These are phyloP conservation scores for Penicillium janthinellum DNA, from an alignment of 2,329 filamentous ascomycete genomes.

Conservation along the genomic window DNA sequence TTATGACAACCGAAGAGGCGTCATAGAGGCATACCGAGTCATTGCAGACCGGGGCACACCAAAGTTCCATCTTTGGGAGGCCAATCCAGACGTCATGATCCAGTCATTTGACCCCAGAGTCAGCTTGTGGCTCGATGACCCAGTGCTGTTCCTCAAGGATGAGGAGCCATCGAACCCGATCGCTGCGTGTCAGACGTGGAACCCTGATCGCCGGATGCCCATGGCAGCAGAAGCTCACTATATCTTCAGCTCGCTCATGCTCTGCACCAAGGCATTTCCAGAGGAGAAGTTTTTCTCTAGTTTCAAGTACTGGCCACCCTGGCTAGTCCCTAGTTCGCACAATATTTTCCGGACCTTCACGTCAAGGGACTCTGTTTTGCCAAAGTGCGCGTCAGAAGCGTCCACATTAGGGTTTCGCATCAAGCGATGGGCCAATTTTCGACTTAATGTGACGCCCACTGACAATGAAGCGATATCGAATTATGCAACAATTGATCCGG, in stretches of 20 bases:
- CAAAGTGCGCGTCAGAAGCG: slow-evolving; percentile 56
- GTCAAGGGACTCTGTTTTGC: slow-evolving; percentile 31
- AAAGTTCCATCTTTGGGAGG: slow-evolving; percentile 64
- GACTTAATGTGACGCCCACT: slow-evolving; percentile 25
- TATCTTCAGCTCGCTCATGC: slow-evolving; percentile 68
- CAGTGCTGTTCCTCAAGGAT: slow-evolving; percentile 62
- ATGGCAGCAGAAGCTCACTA: slow-evolving; percentile 56
- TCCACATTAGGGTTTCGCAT: slow-evolving; percentile 73
- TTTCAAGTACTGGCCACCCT: slow-evolving; percentile 73
- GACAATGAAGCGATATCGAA: slow-evolving; percentile 56
- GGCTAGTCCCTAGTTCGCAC: slow-evolving; percentile 64
- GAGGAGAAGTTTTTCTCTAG: slow-evolving; percentile 33
- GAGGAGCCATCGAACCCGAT: slow-evolving; percentile 22
- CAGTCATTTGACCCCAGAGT: slow-evolving; percentile 72
- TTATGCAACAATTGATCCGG: slow-evolving; percentile 72
- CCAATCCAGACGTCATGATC: slow-evolving; percentile 67
- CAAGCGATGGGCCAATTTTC: slow-evolving; percentile 73
- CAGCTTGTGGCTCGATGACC: slow-evolving; percentile 72
- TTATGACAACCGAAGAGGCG: slow-evolving; percentile 71
- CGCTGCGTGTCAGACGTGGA: slow-evolving; percentile 25
- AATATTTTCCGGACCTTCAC: slow-evolving; percentile 51
- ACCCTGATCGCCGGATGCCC: slow-evolving; percentile 53
- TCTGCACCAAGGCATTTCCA: slow-evolving; percentile 57
- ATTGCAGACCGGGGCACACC: slow-evolving; percentile 64
- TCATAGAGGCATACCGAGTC: slow-evolving; percentile 79